Evolutionary conservation across 345 rosid genomes (phyloP).

Genomic region (Gossypium longicalyx): DNA sequence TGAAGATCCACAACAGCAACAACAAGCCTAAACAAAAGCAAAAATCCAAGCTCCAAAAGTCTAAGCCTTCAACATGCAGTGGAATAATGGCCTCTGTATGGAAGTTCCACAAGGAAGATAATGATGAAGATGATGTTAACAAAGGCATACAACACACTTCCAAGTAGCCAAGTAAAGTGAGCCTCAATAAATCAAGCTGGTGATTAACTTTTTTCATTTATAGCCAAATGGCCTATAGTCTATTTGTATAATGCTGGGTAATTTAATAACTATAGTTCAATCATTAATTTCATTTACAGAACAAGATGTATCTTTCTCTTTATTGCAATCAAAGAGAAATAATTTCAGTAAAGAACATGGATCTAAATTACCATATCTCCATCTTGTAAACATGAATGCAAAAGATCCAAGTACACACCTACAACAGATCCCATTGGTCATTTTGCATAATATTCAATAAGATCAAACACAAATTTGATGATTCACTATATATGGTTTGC

Average conservation of each 20-base stretch:
- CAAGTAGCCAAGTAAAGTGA: background rate
- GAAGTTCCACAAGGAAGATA: conserved; percentile 37
- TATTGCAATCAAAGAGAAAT: background rate
- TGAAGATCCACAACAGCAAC: conserved; percentile 16
- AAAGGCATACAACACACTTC: background rate
- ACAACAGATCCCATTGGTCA: background rate
- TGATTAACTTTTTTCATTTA: background rate
- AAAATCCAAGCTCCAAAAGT: background rate
- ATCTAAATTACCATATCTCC: background rate
- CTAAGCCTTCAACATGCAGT: conserved; percentile 16
- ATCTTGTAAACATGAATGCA: background rate
- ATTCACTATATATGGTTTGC: background rate
- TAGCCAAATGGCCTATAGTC: background rate
- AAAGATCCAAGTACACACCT: background rate
- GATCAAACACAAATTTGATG: conserved; percentile 6
- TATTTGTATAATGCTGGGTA: background rate
- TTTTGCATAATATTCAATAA: background rate
- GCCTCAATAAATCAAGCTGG: background rate
- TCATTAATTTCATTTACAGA: background rate
- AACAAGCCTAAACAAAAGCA: conserved; percentile 18
- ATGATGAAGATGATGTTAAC: background rate
- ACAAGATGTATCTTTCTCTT: background rate
- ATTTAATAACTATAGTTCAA: background rate
- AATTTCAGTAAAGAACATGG: background rate
- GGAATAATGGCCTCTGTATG: conserved; percentile 42